A percentile compares a stretch with the other conserved stretches of the same genome.
Conservation (phyloP, 495 filamentous ascomycete species). For the Elasticomyces elasticus region DNA sequence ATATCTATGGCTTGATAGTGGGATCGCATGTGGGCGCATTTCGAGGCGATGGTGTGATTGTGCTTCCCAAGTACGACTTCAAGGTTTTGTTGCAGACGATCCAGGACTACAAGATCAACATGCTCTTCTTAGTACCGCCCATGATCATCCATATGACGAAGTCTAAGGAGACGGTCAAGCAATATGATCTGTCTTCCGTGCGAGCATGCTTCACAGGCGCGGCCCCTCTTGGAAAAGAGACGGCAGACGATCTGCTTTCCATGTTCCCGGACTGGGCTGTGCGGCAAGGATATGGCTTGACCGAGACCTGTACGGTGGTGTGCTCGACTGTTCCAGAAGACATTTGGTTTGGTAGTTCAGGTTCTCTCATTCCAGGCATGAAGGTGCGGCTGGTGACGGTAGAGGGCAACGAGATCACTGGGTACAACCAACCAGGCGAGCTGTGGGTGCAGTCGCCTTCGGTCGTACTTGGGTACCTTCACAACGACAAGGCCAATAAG, state of each 20-base stretch:
- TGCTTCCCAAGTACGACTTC: slow-evolving; percentile 82
- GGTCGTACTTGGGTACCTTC: slow-evolving; percentile 71
- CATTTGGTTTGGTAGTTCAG: slow-evolving; percentile 62
- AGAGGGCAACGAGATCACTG: slow-evolving; percentile 67
- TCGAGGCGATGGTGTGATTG: slow-evolving; percentile 65
- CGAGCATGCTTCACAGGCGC: slow-evolving; percentile 64
- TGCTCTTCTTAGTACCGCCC: slow-evolving; percentile 68
- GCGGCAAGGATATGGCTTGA: slow-evolving; percentile 79
- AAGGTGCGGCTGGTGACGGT: slow-evolving; percentile 60
- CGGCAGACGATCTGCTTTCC: slow-evolving; percentile 54
- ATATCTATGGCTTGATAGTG: slow-evolving; percentile 79
- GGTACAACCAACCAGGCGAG: slow-evolving; percentile 70
- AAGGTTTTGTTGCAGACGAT: slow-evolving; percentile 53
- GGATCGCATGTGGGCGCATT: slow-evolving; percentile 59
- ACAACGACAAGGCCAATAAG: slow-evolving; percentile 71
- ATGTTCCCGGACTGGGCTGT: slow-evolving; percentile 57
- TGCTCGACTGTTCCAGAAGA: slow-evolving; percentile 55
- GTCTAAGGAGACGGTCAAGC: slow-evolving; percentile 48
- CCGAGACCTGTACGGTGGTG: slow-evolving; percentile 71
- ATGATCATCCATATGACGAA: slow-evolving; percentile 77
- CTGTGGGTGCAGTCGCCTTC: slow-evolving; percentile 66
- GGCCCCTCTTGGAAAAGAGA: slow-evolving; percentile 73
- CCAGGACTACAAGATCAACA: slow-evolving; percentile 60
- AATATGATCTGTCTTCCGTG: slow-evolving; percentile 68
- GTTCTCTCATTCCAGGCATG: slow-evolving; percentile 56